phyloP scores from a whole-genome alignment of 2,329 filamentous ascomycete species.

The Neodidymelliopsis sp. region DNA sequence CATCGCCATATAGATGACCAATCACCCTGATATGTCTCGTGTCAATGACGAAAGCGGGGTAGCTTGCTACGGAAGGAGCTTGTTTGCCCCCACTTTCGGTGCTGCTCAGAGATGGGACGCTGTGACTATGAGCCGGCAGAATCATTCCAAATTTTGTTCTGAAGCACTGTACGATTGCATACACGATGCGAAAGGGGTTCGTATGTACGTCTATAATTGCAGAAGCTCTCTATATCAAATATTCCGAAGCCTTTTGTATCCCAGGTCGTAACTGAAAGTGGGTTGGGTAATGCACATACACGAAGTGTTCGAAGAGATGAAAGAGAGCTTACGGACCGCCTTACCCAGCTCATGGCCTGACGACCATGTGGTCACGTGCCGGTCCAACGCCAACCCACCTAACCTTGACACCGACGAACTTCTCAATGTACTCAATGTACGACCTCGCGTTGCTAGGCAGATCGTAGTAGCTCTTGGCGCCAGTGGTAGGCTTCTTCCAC shows the following conservation, averaged over 20 bases:
- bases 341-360: conserved; percentile 48
- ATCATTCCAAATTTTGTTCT: no score
- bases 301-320: neutral
- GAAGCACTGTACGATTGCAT: no score
- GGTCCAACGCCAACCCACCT: conserved; percentile 73
- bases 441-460: conserved; percentile 69
- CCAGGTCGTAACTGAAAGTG: neutral
- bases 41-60: conserved; percentile 30
- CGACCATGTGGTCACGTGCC: conserved; percentile 70
- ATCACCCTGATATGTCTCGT: conserved; percentile 19
- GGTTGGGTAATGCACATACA: conserved; percentile 5
- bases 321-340: conserved; percentile 6
- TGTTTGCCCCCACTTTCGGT: conserved; percentile 16
- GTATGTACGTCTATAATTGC: conserved; percentile 12
- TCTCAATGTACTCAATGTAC: conserved; percentile 73
- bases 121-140: no score
- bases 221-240: neutral
- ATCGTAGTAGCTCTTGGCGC: conserved; percentile 66
- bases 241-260: neutral
- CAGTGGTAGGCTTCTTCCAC: conserved; percentile 71
- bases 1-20: conserved; percentile 5
- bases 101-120: neutral
- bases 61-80: neutral
- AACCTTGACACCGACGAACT: conserved; percentile 68
- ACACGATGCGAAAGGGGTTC: no score